phyloP scores from a whole-genome alignment of 2,329 filamentous ascomycete species.

The Ophiostoma fasciatum region DNA sequence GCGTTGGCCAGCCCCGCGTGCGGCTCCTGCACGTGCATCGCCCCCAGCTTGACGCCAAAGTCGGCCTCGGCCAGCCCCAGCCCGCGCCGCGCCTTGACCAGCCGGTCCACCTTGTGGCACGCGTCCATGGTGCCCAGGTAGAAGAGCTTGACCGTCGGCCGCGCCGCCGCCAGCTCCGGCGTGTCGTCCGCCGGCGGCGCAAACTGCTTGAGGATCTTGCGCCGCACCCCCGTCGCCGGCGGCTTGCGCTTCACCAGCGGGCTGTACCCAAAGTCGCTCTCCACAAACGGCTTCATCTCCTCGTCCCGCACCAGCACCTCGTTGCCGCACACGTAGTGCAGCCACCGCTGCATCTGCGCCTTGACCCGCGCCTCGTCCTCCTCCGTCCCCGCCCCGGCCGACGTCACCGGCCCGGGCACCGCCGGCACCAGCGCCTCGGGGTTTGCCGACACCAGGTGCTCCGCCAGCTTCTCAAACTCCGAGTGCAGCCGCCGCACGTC shows the following conservation, averaged over 20 bases:
- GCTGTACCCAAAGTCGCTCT: constrained; percentile 96
- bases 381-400: constrained; percentile 86
- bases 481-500: constrained; percentile 91
- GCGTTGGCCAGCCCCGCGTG: constrained; percentile 78
- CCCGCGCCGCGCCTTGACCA: constrained; percentile 83
- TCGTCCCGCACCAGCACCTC: constrained; percentile 90
- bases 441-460: constrained; percentile 94
- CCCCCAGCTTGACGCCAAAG: constrained; percentile 76
- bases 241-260: constrained; percentile 92
- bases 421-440: constrained; percentile 89
- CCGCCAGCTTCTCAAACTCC: constrained; percentile 90
- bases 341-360: constrained; percentile 79
- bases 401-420: constrained; percentile 86
- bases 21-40: constrained; percentile 79
- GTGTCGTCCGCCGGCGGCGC: constrained; percentile 95
- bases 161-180: constrained; percentile 77
- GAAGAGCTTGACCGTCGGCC: constrained; percentile 86
- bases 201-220: constrained; percentile 96
- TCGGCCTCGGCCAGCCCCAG: constrained; percentile 86
- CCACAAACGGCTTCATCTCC: constrained; percentile 96
- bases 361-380: constrained; percentile 90
- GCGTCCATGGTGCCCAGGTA: constrained; percentile 92
- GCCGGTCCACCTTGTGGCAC: constrained; percentile 89
- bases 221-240: constrained; percentile 83
- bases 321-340: constrained; percentile 84